Conservation (phyloP, 495 filamentous ascomycete species). For the Friedmanniomyces endolithicus region DNA sequence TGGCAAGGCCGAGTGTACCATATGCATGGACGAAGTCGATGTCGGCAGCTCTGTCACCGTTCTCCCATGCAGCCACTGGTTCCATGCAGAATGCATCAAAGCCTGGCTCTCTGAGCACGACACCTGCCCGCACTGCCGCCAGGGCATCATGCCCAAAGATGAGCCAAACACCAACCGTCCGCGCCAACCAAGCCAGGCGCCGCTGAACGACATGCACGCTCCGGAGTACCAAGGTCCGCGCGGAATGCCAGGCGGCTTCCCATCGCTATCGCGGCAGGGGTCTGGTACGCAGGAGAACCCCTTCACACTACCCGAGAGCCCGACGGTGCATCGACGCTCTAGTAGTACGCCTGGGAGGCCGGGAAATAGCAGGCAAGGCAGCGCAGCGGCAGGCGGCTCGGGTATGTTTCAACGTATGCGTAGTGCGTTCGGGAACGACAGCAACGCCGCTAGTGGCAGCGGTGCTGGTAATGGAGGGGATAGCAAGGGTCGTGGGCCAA, state of each 20-base stretch:
- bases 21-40: slow-evolving; percentile 81
- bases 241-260: slow-evolving; percentile 5
- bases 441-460: neutral
- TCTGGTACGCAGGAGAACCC: slow-evolving; percentile 13
- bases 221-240: slow-evolving; percentile 3
- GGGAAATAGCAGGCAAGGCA: neutral
- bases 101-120: slow-evolving; percentile 79
- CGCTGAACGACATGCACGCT: slow-evolving; percentile 10
- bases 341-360: slow-evolving; percentile 8
- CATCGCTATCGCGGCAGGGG: neutral
- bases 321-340: neutral
- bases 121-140: slow-evolving; percentile 79
- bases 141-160: slow-evolving; percentile 42
- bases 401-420: slow-evolving; percentile 11
- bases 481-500: neutral
- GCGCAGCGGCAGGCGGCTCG: neutral
- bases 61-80: slow-evolving; percentile 86
- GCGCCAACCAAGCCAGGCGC: slow-evolving; percentile 7
- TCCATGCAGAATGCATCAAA: slow-evolving; percentile 64
- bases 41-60: slow-evolving; percentile 62
- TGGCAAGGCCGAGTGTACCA: slow-evolving; percentile 69
- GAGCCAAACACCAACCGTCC: neutral
- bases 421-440: slow-evolving; percentile 1
- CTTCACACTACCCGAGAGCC: slow-evolving; percentile 10
- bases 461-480: neutral